A percentile compares a stretch with the other conserved stretches of the same genome.
These are phyloP conservation scores for Cutaneotrichosporon dermatis DNA, from an alignment of 1,284 basidiomycete species.

Conservation along the genomic window DNA sequence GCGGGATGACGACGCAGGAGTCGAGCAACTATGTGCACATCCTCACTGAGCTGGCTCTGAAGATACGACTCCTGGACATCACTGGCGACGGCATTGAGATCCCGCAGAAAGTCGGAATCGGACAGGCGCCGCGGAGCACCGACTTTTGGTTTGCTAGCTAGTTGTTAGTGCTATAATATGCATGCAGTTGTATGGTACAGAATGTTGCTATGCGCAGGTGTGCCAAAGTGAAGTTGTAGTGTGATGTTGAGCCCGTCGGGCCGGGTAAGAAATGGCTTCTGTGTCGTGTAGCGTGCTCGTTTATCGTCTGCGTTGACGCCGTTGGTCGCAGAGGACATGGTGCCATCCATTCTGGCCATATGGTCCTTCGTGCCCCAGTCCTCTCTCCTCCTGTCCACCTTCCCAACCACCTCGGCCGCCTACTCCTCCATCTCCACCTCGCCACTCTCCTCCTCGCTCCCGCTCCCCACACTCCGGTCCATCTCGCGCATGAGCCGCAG, in stretches of 20 bases:
- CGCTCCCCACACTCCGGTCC: constrained; percentile 16
- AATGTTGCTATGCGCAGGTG: too few relatives aligned
- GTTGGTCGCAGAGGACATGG: too few relatives aligned
- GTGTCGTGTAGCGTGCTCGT: too few relatives aligned
- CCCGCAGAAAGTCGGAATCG: constrained; percentile 55
- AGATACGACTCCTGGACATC: constrained; percentile 86
- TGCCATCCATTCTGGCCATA: too few relatives aligned
- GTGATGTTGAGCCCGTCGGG: too few relatives aligned
- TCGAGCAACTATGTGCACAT: constrained; percentile 70
- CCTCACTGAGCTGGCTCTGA: constrained; percentile 87
- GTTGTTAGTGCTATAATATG: not conserved
- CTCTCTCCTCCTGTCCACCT: too few relatives aligned
- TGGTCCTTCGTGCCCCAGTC: too few relatives aligned
- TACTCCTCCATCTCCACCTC: not conserved
- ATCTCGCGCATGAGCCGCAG: constrained; percentile 17
- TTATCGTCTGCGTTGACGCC: too few relatives aligned
- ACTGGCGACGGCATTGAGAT: constrained; percentile 90
- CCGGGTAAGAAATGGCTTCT: too few relatives aligned
- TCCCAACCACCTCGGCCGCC: too few relatives aligned
- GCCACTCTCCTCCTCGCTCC: not conserved
- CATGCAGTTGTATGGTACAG: too few relatives aligned
- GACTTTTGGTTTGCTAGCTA: constrained; percentile 77
- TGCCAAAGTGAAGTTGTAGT: too few relatives aligned
- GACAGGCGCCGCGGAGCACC: constrained; percentile 64
- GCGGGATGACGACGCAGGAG: constrained; percentile 67